These are phyloP conservation scores for Claviceps fusiformis DNA, from an alignment of 2,329 filamentous ascomycete species.

Conservation along the genomic window DNA sequence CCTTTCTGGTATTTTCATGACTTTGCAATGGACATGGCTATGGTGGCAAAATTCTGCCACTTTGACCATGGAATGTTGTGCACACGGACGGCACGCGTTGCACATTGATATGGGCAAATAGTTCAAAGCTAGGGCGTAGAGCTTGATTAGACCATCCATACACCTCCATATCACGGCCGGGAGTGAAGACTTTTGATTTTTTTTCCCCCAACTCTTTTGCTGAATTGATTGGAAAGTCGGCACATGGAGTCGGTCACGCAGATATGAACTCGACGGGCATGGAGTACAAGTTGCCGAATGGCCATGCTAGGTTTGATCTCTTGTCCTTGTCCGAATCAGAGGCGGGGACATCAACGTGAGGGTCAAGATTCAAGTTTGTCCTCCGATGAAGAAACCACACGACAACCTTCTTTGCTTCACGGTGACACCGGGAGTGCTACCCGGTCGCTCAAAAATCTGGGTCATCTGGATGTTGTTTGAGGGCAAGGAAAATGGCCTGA, in stretches of 20 bases:
- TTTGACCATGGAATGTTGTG: background rate
- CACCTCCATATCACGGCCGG: background rate
- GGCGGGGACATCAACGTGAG: background rate
- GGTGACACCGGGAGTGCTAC: constrained; percentile 4
- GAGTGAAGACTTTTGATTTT: background rate
- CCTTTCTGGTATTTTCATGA: constrained; percentile 16
- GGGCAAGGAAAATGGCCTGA: constrained; percentile 4
- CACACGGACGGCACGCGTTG: background rate
- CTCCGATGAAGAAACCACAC: background rate
- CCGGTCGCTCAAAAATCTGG: constrained; percentile 3
- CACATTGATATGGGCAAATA: background rate
- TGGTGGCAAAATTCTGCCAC: background rate
- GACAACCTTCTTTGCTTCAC: background rate
- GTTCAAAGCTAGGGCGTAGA: background rate
- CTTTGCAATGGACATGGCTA: background rate
- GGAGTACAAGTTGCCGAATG: background rate
- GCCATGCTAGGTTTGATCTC: background rate
- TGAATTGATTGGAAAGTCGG: background rate
- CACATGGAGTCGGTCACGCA: background rate
- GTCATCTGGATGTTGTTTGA: constrained; percentile 2
- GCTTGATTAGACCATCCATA: background rate
- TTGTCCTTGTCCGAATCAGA: background rate
- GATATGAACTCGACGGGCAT: background rate
- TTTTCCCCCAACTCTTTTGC: background rate
- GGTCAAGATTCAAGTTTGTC: background rate